Base-by-base conservation (phyloP, 2,329 filamentous ascomycete genomes). In the Balansia obtecta region DNA sequence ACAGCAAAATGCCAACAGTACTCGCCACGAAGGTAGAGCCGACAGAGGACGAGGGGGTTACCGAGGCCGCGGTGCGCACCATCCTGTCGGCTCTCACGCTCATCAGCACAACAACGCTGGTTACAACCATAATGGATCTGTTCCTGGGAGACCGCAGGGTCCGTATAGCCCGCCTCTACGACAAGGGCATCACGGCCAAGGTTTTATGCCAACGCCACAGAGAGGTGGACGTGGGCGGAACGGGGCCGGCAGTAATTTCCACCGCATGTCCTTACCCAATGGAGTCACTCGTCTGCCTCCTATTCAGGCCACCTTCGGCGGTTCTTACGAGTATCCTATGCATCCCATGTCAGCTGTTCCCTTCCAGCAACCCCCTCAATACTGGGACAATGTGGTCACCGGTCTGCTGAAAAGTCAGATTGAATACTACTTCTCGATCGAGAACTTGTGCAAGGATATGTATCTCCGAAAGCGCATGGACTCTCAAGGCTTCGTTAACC, bases 361-460 rank as follows among this genome's bases (percentile, higher is more conserved):
- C 16, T 65, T 61, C 54, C 63, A 64, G 45, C 64, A 64, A 45
- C 61, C 60, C 45, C 58, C 60, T 42, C 78, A 61, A 5, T 76
- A 78, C 80, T 61, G 75, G 72, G 54, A 77, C 58, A 82, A 83
- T 61, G 57, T 66, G 55, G 48, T 65, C 15, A 45, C 73, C 38
- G 58, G 66, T 3, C 63, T 73, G 45, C 63, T 80, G 46, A 73
- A 68, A 50, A 64, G 63, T 56, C 71, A 77, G 62, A 77, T 89
- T 38, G 88, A 95, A 61, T 98, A 96, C 71, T 98, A 98, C 68
- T 95, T 98, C 69, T 97, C 91, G 0, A 79, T 95, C 30, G 87
- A 96, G 61, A 98, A 98, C 64, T 76, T 97, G 46, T 86, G 88
- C 75, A 96, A 95, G 68, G 93, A 98, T 62, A 76, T 87, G 61